Conservation (phyloP, 352 stramenopile genomes). For the Phytophthora melonis region DNA sequence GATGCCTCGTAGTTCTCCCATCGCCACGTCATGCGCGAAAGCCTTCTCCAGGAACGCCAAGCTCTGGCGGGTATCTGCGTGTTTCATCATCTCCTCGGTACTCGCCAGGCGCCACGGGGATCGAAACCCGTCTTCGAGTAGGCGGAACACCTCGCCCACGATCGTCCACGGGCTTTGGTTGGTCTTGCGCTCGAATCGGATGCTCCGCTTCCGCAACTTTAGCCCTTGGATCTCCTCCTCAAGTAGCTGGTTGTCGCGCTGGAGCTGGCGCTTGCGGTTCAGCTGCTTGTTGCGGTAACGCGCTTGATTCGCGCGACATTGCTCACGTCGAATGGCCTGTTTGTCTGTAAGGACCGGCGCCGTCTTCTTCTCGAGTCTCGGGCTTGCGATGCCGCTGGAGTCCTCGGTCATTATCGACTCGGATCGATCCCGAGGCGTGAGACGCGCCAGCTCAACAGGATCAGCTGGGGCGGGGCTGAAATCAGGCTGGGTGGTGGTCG, state of each 20-base stretch:
- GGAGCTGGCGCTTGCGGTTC: slow-evolving; percentile 9
- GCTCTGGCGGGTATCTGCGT: slow-evolving; percentile 6
- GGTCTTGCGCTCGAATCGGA: slow-evolving; percentile 12
- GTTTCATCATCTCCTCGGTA: slow-evolving; percentile 20
- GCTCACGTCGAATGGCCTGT: slow-evolving; percentile 27
- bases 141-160: slow-evolving; percentile 26
- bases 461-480: slow-evolving; percentile 7
- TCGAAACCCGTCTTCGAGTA: slow-evolving; percentile 23
- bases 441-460: slow-evolving; percentile 13
- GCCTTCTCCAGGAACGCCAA: slow-evolving; percentile 17
- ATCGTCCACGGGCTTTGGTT: slow-evolving; percentile 28
- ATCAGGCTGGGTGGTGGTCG: slow-evolving; percentile 17
- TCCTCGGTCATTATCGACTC: slow-evolving; percentile 17
- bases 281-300: slow-evolving; percentile 34
- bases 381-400: slow-evolving; percentile 6
- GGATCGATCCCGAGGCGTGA: slow-evolving; percentile 16
- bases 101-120: slow-evolving; percentile 22
- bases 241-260: slow-evolving; percentile 17
- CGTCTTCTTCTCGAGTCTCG: slow-evolving; percentile 20
- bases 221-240: slow-evolving; percentile 24
- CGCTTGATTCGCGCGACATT: slow-evolving; percentile 34
- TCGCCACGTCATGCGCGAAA: slow-evolving; percentile 17
- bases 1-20: slow-evolving; percentile 21
- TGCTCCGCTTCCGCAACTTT: slow-evolving; percentile 9
- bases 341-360: slow-evolving; percentile 6